Evolutionary conservation across 352 stramenopile species (phyloP).

Genomic region (Blastocystis sp.): DNA sequence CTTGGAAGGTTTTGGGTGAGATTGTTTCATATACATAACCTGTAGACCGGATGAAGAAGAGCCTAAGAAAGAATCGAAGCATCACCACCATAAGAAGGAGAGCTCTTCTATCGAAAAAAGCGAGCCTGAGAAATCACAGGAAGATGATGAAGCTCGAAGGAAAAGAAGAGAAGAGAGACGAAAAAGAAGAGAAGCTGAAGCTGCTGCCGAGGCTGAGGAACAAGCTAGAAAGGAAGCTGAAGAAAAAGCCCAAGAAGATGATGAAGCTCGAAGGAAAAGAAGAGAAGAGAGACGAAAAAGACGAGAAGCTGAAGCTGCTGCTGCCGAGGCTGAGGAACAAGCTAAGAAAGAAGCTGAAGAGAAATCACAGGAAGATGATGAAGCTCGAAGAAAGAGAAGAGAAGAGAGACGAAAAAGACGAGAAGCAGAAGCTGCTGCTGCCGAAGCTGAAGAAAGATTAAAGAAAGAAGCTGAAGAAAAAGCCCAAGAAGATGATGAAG

Average conservation of each 20-base stretch:
- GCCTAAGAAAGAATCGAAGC: neutral
- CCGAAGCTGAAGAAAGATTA: neutral
- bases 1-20: constrained; percentile 7
- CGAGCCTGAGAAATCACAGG: neutral
- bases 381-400: neutral
- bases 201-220: neutral
- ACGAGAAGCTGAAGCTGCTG: neutral
- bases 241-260: neutral
- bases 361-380: neutral
- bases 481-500: neutral
- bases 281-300: neutral
- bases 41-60: neutral
- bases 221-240: neutral
- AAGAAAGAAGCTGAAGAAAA: neutral
- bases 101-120: too few species aligned
- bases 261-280: neutral
- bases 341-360: neutral
- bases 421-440: neutral
- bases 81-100: neutral
- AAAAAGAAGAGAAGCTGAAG: constrained; percentile 28
- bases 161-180: neutral
- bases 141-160: neutral
- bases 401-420: neutral
- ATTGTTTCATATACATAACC: neutral
- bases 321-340: neutral